phyloP scores from a whole-genome alignment of 352 stramenopile genomes.

The Phytophthora syringae region DNA sequence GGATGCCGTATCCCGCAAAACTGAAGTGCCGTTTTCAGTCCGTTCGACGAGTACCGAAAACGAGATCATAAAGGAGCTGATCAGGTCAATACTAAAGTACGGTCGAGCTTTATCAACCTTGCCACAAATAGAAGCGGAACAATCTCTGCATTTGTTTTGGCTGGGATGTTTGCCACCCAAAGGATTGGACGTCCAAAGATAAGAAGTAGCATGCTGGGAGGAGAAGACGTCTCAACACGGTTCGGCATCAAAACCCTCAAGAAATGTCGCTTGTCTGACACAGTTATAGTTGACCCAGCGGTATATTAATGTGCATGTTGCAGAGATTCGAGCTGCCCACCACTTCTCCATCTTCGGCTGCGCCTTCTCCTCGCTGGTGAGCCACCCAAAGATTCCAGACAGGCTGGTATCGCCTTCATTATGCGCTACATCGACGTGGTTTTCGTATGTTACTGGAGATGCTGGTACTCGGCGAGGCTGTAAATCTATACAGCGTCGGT shows the following conservation, averaged over 20 bases:
- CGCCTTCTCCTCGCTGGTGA: constrained; percentile 56
- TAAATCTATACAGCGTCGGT: constrained; percentile 61
- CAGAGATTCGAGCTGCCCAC: constrained; percentile 22
- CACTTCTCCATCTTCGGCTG: constrained; percentile 51
- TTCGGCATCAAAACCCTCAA: too few relatives aligned
- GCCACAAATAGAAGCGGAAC: constrained; percentile 4
- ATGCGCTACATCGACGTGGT: constrained; percentile 80
- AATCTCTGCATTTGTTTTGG: not conserved
- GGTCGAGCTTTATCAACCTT: constrained; percentile 13
- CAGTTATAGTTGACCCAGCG: too few relatives aligned
- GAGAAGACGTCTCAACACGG: too few relatives aligned
- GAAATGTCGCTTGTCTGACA: too few relatives aligned
- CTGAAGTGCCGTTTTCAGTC: too few relatives aligned
- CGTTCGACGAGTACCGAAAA: not conserved
- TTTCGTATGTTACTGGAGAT: constrained; percentile 68
- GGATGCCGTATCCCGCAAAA: too few relatives aligned
- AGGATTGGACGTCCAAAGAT: constrained; percentile 13
- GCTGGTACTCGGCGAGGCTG: constrained; percentile 51
- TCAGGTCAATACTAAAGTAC: constrained; percentile 7
- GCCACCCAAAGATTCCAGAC: constrained; percentile 63
- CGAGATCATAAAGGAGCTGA: not conserved
- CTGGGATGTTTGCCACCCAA: not conserved
- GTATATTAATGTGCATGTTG: not conserved
- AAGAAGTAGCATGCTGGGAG: too few relatives aligned
- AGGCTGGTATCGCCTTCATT: constrained; percentile 65